Base-by-base conservation (phyloP, 805 yeast genomes). In the Jamesozyma hellenica region DNA sequence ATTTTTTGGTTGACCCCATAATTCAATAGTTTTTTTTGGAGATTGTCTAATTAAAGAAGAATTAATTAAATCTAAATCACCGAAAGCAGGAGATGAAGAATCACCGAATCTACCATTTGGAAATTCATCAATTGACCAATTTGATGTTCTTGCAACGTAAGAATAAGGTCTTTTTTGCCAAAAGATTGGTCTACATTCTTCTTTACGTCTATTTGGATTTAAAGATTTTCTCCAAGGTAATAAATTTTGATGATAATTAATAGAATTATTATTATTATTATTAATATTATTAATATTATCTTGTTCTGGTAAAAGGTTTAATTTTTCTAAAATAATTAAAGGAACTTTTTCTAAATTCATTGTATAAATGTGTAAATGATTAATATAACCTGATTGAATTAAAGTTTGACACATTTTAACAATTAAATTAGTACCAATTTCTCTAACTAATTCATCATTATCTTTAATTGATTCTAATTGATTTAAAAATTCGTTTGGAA, bases 101-200 rank as follows among this genome's bases (percentile, higher is more conserved):
- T 92, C 96, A 53, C 98, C 98, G 88, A 96, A 92, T 66, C 98
- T 73, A 44, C 98, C 98, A 61, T 90, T 92, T 38, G 98, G 98
- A 56, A 90, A 92, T 61, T 92, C 98, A 64, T 92, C 98, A 87
- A 45, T 57, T 2, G 58, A 51, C 61, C 98, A 92, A 42, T 82
- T 80, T 19, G 92, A 77, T 8, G 96, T 90, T 61, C 97, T 74
- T 35, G 86, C 74, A 45, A 86, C 77, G 59, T 90, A 90, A 13
- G 94, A 79, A 61, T 82, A 82, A 53, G 88, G 88, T 67, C 96
- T 77, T 61, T 86, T 82, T 58, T 85, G 82, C 97, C 97, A 90
- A 63, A 90, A 90, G 46, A 90, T 90, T 14, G 97, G 97, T 56
- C 96, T 76, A 37, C 90, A 88, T 26, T 80, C 66, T 61, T 88